A percentile compares a stretch with the other conserved stretches of the same genome.
phyloP scores from a whole-genome alignment of 495 filamentous ascomycete genomes.

The Daldinia concentrica region DNA sequence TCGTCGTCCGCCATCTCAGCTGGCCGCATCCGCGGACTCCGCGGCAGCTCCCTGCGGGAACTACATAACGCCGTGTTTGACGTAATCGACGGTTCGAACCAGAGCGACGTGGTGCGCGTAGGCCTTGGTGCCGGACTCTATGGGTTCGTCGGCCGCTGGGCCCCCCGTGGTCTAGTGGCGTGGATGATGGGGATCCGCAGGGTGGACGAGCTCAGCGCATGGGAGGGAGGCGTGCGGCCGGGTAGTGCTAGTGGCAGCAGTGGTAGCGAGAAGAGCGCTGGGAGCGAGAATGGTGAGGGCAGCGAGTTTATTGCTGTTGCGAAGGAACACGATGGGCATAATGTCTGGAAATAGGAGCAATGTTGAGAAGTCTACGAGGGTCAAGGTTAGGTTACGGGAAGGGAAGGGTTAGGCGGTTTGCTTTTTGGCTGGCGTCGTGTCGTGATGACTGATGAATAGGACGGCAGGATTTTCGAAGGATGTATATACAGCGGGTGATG shows the following conservation, averaged over 20 bases:
- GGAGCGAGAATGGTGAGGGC: conserved; percentile 37
- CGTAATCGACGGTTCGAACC: conserved; percentile 66
- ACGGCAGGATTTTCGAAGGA: conserved; percentile 14
- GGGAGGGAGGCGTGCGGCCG: conserved; percentile 43
- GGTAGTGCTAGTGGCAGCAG: neutral
- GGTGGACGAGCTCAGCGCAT: conserved; percentile 58
- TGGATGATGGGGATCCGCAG: conserved; percentile 87
- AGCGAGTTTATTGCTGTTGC: conserved; percentile 54
- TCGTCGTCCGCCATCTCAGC: conserved; percentile 55
- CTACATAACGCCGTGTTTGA: conserved; percentile 90
- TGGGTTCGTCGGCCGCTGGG: conserved; percentile 84
- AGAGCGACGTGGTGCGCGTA: conserved; percentile 69
- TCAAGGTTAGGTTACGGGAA: neutral
- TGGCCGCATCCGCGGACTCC: conserved; percentile 56
- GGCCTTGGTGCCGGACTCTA: conserved; percentile 85
- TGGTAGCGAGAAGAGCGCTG: conserved; percentile 32
- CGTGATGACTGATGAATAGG: conserved; percentile 23
- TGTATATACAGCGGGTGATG: conserved; percentile 20
- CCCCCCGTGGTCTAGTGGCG: conserved; percentile 78
- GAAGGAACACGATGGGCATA: conserved; percentile 48
- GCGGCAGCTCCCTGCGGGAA: conserved; percentile 74
- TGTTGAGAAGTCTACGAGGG: neutral
- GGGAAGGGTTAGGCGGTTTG: neutral
- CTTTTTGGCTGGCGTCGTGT: conserved; percentile 3
- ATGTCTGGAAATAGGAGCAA: conserved; percentile 50